A percentile compares a stretch with the other conserved stretches of the same genome.
Conservation (phyloP, 768 basidiomycete genomes). For the Pleurotus giganteus region DNA sequence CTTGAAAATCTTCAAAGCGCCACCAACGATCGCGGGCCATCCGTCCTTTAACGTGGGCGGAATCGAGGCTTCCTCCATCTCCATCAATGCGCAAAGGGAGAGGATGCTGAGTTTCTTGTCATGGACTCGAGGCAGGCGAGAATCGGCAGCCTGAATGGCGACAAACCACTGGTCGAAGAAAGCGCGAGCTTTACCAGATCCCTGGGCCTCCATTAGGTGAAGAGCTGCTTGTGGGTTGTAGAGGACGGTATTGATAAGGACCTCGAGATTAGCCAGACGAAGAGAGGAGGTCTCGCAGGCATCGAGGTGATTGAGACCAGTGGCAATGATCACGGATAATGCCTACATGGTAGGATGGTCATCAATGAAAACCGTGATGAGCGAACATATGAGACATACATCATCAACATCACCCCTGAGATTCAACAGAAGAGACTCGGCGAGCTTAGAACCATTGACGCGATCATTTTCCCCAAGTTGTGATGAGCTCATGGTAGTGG, state of each 20-base stretch:
- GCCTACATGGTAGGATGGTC: slow-evolving; percentile 36
- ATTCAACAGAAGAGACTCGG: slow-evolving; percentile 79
- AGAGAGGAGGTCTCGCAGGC: slow-evolving; percentile 61
- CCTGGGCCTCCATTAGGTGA: slow-evolving; percentile 65
- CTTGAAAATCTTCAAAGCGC: slow-evolving; percentile 72
- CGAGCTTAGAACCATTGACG: slow-evolving; percentile 82
- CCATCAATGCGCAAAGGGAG: slow-evolving; percentile 74
- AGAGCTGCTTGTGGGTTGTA: slow-evolving; percentile 83
- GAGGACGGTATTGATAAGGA: slow-evolving; percentile 77
- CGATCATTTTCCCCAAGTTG: slow-evolving; percentile 83
- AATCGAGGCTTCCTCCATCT: slow-evolving; percentile 56
- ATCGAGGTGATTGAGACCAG: slow-evolving; percentile 58
- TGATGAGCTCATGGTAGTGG: slow-evolving; percentile 62
- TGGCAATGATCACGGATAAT: slow-evolving; percentile 62
- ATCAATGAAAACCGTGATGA: slow-evolving; percentile 1
- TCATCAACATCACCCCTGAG: slow-evolving; percentile 77
- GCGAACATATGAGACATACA: slow-evolving; percentile 39
- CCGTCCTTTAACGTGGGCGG: slow-evolving; percentile 63
- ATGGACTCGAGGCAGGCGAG: slow-evolving; percentile 77
- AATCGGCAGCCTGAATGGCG: slow-evolving; percentile 54
- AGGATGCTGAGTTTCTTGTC: slow-evolving; percentile 85
- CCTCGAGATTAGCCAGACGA: slow-evolving; percentile 76
- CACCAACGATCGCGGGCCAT: slow-evolving; percentile 75
- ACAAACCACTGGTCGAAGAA: slow-evolving; percentile 89
- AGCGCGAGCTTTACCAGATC: slow-evolving; percentile 57